Percentiles rank a stretch among this genome's conserved stretches.
Evolutionary conservation across 495 filamentous ascomycete genomes (phyloP).

Genomic region (Umbilicaria muhlenbergii): DNA sequence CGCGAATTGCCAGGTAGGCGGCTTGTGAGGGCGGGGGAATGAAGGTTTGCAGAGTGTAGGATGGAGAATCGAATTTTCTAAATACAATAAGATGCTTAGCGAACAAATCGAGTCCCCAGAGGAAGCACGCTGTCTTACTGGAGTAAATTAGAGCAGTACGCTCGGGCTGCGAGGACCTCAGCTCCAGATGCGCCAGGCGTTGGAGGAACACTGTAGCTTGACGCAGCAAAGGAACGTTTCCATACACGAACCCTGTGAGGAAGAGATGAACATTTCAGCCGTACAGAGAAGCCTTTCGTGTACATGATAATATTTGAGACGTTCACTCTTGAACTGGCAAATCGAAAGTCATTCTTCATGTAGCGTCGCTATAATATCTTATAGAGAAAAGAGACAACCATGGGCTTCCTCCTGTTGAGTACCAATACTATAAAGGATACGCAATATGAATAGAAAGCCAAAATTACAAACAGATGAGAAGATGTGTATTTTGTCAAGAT

Average conservation of each 20-base stretch:
- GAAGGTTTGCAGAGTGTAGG: conserved; percentile 73
- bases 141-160: conserved; percentile 41
- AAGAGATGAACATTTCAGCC: too few relatives aligned
- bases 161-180: conserved; percentile 35
- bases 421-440: too few relatives aligned
- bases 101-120: not conserved
- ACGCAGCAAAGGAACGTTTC: conserved; percentile 11
- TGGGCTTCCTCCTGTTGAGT: too few relatives aligned
- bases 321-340: too few relatives aligned
- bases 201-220: conserved; percentile 16
- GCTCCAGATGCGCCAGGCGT: conserved; percentile 14
- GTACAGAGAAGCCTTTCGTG: too few relatives aligned
- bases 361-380: too few relatives aligned
- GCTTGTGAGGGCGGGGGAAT: conserved; percentile 54
- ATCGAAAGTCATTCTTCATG: too few relatives aligned
- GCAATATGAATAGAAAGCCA: too few relatives aligned
- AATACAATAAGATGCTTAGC: not conserved
- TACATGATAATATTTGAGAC: too few relatives aligned
- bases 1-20: conserved; percentile 79
- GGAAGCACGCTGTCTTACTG: conserved; percentile 23
- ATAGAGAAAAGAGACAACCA: too few relatives aligned
- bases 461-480: too few relatives aligned
- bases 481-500: too few relatives aligned
- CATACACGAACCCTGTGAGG: not conserved
- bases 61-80: conserved; percentile 74